Evolutionary conservation across 2,329 filamentous ascomycete species (phyloP).

Genomic region (Hysterium pulicare): DNA sequence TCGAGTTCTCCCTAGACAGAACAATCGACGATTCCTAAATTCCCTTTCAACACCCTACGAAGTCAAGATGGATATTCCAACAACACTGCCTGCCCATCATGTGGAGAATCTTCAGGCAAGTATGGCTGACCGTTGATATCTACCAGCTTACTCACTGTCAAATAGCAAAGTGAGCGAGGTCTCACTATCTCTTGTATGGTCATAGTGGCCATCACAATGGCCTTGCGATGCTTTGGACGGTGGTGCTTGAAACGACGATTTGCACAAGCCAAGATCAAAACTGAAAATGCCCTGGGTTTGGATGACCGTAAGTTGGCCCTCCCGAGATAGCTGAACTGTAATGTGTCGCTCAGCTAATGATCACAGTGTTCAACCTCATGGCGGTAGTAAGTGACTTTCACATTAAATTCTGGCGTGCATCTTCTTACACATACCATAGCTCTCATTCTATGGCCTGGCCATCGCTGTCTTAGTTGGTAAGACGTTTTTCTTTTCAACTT

Average conservation of each 20-base stretch:
- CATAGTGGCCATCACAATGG: conserved; percentile 8
- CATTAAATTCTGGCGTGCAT: too few species aligned
- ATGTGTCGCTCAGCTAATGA: background rate
- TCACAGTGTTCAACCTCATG: conserved; percentile 16
- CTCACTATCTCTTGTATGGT: conserved; percentile 8
- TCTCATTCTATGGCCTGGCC: conserved; percentile 16
- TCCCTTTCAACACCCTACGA: too few species aligned
- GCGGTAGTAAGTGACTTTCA: conserved; percentile 15
- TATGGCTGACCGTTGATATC: too few species aligned
- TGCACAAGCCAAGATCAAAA: conserved; percentile 3
- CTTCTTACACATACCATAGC: too few species aligned
- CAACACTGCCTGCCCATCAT: conserved; percentile 9
- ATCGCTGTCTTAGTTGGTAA: conserved; percentile 11
- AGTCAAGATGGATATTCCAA: conserved; percentile 18
- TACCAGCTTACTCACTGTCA: too few species aligned
- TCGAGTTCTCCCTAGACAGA: too few species aligned
- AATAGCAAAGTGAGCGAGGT: conserved; percentile 7
- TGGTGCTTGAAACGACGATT: conserved; percentile 12
- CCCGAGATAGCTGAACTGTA: background rate
- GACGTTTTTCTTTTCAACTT: background rate
- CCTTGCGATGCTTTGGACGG: conserved; percentile 15
- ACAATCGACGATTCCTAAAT: too few species aligned
- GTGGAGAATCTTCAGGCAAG: too few species aligned
- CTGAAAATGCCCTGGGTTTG: conserved; percentile 10
- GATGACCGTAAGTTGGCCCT: conserved; percentile 14